These are phyloP conservation scores for Lachancea quebecensis DNA, from an alignment of 805 yeast genomes.

Conservation along the genomic window DNA sequence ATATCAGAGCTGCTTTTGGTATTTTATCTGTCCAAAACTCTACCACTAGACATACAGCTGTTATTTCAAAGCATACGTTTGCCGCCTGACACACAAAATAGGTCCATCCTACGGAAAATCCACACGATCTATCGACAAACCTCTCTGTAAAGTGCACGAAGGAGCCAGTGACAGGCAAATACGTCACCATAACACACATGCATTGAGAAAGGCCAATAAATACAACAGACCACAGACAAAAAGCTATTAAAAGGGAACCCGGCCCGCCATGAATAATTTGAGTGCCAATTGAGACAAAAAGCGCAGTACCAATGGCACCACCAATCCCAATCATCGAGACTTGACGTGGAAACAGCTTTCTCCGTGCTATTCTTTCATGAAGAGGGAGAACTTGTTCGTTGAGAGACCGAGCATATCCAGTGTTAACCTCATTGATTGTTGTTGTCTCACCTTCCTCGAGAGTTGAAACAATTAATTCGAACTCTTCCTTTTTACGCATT, in stretches of 20 bases:
- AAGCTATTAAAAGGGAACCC: slow-evolving; percentile 45
- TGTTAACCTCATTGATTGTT: background rate
- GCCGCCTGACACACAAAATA: slow-evolving; percentile 61
- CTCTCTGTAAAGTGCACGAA: slow-evolving; percentile 53
- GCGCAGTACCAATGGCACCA: slow-evolving; percentile 68
- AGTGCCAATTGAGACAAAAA: slow-evolving; percentile 6
- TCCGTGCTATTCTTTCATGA: slow-evolving; percentile 1
- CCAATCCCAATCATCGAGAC: slow-evolving; percentile 76
- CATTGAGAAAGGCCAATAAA: slow-evolving; percentile 16
- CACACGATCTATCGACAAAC: slow-evolving; percentile 59
- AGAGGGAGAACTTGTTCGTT: background rate
- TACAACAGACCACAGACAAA: slow-evolving; percentile 14
- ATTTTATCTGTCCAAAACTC: slow-evolving; percentile 40
- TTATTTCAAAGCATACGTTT: slow-evolving; percentile 56
- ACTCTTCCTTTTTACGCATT: background rate
- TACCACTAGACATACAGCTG: slow-evolving; percentile 51
- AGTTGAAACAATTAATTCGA: background rate
- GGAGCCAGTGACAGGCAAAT: slow-evolving; percentile 50
- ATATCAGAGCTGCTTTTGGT: slow-evolving; percentile 7
- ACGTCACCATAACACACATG: slow-evolving; percentile 52
- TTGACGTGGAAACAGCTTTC: slow-evolving; percentile 50
- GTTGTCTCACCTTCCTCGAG: background rate
- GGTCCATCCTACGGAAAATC: slow-evolving; percentile 68
- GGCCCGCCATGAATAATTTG: slow-evolving; percentile 42
- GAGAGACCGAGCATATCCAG: background rate